Percentiles rank a stretch among this genome's conserved stretches.
Evolutionary conservation across 192 early-diverging fungal species (phyloP).

Genomic region (Dispira simplex): DNA sequence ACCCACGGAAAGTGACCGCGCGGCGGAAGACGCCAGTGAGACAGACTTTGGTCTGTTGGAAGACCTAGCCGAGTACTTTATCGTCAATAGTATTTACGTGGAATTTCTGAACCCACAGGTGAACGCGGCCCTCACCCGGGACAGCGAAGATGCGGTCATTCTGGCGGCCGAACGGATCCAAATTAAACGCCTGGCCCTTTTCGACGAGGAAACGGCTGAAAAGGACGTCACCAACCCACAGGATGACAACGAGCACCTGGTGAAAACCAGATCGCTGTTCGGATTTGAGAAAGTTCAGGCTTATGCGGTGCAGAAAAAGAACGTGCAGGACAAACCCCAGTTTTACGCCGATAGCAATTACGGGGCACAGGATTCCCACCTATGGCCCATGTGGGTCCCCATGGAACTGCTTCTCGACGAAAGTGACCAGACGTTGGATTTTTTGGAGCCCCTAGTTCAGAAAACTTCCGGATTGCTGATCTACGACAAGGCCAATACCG

Average conservation of each 20-base stretch:
- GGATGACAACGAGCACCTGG: slow-evolving; percentile 26
- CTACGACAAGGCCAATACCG: slow-evolving; percentile 31
- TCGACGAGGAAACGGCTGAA: slow-evolving; percentile 4
- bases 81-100: slow-evolving; percentile 25
- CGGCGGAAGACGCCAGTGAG: neutral
- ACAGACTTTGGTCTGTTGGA: slow-evolving; percentile 19
- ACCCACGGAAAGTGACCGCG: neutral
- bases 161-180: slow-evolving; percentile 23
- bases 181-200: slow-evolving; percentile 15
- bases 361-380: slow-evolving; percentile 20
- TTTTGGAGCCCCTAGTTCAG: slow-evolving; percentile 30
- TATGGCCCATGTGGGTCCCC: slow-evolving; percentile 36
- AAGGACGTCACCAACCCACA: slow-evolving; percentile 12
- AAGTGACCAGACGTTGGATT: slow-evolving; percentile 24
- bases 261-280: slow-evolving; percentile 31
- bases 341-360: slow-evolving; percentile 32
- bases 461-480: slow-evolving; percentile 28
- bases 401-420: slow-evolving; percentile 32
- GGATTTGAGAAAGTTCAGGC: slow-evolving; percentile 30
- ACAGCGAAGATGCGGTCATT: slow-evolving; percentile 13
- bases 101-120: slow-evolving; percentile 37
- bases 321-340: slow-evolving; percentile 24
- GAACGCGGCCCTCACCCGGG: slow-evolving; percentile 20
- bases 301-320: slow-evolving; percentile 24
- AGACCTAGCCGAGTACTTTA: slow-evolving; percentile 24